Evolutionary conservation across 2,329 filamentous ascomycete genomes (phyloP), one percentile per base, ranked within the genome.

Genomic region (Triangularia verruculosa): DNA sequence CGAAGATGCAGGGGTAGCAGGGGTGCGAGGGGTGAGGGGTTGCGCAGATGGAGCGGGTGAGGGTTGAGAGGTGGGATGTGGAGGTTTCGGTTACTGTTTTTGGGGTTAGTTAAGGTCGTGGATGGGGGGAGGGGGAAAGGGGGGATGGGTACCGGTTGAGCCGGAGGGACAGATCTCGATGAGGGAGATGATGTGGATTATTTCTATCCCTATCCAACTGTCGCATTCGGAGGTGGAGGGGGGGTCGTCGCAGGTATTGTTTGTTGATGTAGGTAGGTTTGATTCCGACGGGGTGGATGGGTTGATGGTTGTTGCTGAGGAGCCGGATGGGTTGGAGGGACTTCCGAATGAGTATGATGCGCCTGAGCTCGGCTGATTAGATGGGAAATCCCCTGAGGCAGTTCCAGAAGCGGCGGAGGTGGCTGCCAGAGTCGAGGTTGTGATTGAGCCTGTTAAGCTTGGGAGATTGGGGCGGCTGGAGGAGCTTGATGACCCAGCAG

Each of bases 1-100:
- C 64, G 28, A 71, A 61, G n/a, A 71, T 65, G 58, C 74, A 75
- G 4, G 71, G 67, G 32, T 75, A 75, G 63, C 72, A 75, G 2
- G 73, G 73, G 12, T 61, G 61, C 39, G 68, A 68, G 5, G 68
- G 60, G 13, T 66, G 68, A 4, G 67, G 66, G 2, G 68, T 74
- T 24, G 72, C 65, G 66, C 71, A 74, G 62, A 74, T 73, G 8
- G 73, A 70, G 7, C 71, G 67, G 4, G 69, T 70, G 56, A 74
- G 68, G 1, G 72, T 73, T 4, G 69, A 64, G 3, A 66, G 54
- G 57, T 54, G 64, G 20, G 66, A 53, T 6, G 70, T 70, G 34
- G 63, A 57, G 1, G 69, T 72, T 24, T 65, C 59, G 9, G 66
- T 71, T 27, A 67, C 71, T 71, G 43, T 9, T 13, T 2, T 5